Conservation (phyloP, 2,329 filamentous ascomycete genomes). For the Phoma herbarum region DNA sequence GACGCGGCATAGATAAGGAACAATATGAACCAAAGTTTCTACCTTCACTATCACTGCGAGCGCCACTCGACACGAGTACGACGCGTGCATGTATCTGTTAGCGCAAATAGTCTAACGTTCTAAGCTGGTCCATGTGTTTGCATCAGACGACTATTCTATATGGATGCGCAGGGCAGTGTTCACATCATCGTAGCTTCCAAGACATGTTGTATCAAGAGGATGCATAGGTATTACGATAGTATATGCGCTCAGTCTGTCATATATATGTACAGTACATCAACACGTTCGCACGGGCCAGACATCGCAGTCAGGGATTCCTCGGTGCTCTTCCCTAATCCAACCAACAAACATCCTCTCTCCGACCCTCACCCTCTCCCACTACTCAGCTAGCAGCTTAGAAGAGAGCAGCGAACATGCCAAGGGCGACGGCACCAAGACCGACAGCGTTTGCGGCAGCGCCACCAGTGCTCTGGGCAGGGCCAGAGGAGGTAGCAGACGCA, state of each 20-base stretch:
- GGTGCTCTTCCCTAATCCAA: neutral
- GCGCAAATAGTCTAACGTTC: neutral
- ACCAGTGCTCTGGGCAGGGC: constrained; percentile 27
- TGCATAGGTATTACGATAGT: constrained; percentile 11
- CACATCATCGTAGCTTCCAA: neutral
- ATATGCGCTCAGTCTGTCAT: constrained; percentile 19
- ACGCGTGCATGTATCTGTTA: neutral
- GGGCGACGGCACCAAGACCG: constrained; percentile 32
- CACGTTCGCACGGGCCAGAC: constrained; percentile 19
- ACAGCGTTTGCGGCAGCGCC: constrained; percentile 34
- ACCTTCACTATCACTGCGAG: neutral
- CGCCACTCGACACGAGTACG: neutral
- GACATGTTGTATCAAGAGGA: too few species aligned
- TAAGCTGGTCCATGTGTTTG: too few species aligned
- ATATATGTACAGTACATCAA: constrained; percentile 11
- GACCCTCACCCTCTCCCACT: neutral
- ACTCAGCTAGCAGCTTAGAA: constrained; percentile 26
- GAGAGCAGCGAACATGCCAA: constrained; percentile 17
- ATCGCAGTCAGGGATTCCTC: constrained; percentile 17
- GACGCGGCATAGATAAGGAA: constrained; percentile 42
- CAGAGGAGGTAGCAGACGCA: constrained; percentile 14
- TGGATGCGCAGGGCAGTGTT: too few species aligned
- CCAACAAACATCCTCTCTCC: neutral
- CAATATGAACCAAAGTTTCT: neutral
- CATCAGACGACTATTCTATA: too few species aligned